These are phyloP conservation scores for Acacia pycnantha DNA, from an alignment of 331 rosid species.

Conservation along the genomic window DNA sequence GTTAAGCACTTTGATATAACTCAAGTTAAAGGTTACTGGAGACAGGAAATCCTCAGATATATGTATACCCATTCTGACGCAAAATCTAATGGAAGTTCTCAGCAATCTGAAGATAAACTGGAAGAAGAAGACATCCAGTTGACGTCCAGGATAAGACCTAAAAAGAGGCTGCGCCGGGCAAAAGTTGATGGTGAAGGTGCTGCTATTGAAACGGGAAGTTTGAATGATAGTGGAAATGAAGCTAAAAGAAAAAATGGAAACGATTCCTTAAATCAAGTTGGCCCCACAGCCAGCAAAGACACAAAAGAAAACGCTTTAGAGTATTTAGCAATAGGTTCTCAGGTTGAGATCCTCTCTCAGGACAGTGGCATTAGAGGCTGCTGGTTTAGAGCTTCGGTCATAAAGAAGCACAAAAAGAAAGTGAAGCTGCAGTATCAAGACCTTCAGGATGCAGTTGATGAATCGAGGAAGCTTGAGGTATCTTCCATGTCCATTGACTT, in stretches of 20 bases:
- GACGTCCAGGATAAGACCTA: constrained; percentile 46
- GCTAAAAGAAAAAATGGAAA: constrained; percentile 28
- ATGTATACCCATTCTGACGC: constrained; percentile 49
- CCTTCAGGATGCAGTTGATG: constrained; percentile 72
- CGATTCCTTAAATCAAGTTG: constrained; percentile 20
- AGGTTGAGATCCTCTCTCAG: constrained; percentile 80
- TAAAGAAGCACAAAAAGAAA: constrained; percentile 60
- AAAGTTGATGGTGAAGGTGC: constrained; percentile 36
- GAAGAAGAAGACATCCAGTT: constrained; percentile 45
- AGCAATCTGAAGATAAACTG: constrained; percentile 42
- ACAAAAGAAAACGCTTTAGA: constrained; percentile 20
- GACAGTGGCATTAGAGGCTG: constrained; percentile 94
- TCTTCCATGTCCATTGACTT: background rate
- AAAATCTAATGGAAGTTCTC: constrained; percentile 39
- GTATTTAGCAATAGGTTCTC: constrained; percentile 52
- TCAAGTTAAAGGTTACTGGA: constrained; percentile 82
- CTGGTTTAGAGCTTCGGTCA: constrained; percentile 76
- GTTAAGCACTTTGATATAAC: constrained; percentile 71
- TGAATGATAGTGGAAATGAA: constrained; percentile 13
- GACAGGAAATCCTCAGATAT: constrained; percentile 70
- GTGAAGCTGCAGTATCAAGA: constrained; percentile 81
- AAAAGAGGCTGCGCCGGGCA: constrained; percentile 47
- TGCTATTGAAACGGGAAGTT: constrained; percentile 11
- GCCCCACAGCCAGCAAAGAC: constrained; percentile 31
- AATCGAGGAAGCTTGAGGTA: constrained; percentile 79